Base-by-base conservation (phyloP, 192 early-diverging fungal species). In the Pilaira anomala region DNA sequence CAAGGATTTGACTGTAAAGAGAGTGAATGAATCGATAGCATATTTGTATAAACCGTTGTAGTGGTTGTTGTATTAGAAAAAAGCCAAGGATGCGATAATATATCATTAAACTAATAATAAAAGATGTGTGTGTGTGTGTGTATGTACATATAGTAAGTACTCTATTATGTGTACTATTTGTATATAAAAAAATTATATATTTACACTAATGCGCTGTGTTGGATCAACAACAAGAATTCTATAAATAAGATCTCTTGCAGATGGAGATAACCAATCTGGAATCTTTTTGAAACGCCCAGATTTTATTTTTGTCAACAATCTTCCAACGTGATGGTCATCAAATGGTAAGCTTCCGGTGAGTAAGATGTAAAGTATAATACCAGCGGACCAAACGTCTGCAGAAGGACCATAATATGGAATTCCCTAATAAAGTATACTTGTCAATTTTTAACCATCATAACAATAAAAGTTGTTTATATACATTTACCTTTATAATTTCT, bases 371-470 rank as follows among this genome's bases (percentile, higher is more conserved):
- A 93, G 81, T 57, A 98, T 89, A 9, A 96, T 87, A 51, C 96
- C 96, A 44, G 94, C 79, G 21, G 88, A 90, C 94, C 95, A 98
- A 53, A 98, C 77, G 80, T 98, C 96, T 7, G 93, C 91, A 18
- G 46, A 14, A 18, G 60, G 53, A 6, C 65, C 42, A 87, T 64
- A 28, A 81, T 80, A 65, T 78, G 80, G 3, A 25, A 36, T 62
- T 12, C 61, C 53, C 55, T 72, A 65, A 51, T 62, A 12, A 42
- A 25, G 56, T 26, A 48, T 36, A 18, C 18, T 46, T 18, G 18
- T 46, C 18, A 50, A 33, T 7, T 50, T 28, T 45, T 21, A 46
- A 11, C 41, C 40, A 62, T 22, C 21, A 19, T 21, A 52, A 13
- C 9, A 40, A 14, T 11, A n/a, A 36, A 26, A 52, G 14, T 6